These are phyloP conservation scores for Penicillium palitans DNA, from an alignment of 2,329 filamentous ascomycete genomes.

Conservation along the genomic window DNA sequence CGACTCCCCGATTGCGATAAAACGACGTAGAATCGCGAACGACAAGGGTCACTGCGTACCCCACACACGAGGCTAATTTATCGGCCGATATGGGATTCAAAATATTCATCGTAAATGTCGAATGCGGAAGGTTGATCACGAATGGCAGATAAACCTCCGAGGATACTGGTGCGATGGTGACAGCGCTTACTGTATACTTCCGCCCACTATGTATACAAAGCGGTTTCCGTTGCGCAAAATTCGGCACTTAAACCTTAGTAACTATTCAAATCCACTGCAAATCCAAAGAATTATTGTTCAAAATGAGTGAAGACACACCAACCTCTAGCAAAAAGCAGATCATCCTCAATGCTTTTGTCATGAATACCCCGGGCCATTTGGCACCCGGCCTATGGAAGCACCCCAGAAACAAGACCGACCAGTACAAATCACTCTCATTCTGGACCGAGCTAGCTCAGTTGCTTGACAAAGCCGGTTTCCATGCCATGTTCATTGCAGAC, in stretches of 20 bases:
- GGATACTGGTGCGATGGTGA: neutral
- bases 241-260: neutral
- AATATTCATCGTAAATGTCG: neutral
- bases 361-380: slow-evolving; percentile 45
- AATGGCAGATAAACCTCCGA: neutral
- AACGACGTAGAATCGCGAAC: slow-evolving; percentile 1
- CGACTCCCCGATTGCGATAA: slow-evolving; percentile 9
- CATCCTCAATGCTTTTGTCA: slow-evolving; percentile 48
- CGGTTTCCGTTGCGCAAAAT: too few species aligned
- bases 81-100: slow-evolving; percentile 6
- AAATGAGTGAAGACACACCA: neutral
- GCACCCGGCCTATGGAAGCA: slow-evolving; percentile 39
- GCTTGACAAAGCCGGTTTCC: slow-evolving; percentile 49
- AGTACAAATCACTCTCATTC: slow-evolving; percentile 41
- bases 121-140: neutral
- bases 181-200: neutral
- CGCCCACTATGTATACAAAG: neutral
- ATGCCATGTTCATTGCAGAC: slow-evolving; percentile 51
- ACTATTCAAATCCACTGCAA: neutral
- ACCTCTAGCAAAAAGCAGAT: slow-evolving; percentile 31
- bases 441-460: slow-evolving; percentile 49
- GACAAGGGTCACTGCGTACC: neutral
- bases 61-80: neutral
- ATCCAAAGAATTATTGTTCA: neutral
- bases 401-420: slow-evolving; percentile 31